Base-by-base conservation (phyloP, 78 protist species). In the Dictyostelium brefeldianum region DNA sequence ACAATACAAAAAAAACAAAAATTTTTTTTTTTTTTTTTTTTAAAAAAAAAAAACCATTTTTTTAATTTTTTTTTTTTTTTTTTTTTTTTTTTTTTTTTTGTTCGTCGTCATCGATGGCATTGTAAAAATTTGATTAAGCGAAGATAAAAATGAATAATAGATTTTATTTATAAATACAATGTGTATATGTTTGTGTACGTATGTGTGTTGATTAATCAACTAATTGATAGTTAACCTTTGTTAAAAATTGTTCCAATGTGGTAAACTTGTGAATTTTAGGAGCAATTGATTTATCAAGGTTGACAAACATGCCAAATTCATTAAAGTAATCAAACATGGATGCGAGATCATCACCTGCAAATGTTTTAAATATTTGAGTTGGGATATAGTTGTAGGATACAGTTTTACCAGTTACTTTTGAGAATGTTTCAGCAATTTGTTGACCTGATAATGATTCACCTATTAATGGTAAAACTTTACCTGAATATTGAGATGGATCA, bases 271-370 rank as follows among this genome's bases (percentile, higher is more conserved):
- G 31, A n/a, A 73, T 43, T n/a, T 73, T 43, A 12, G 79, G 7
- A 18, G 79, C 79, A 31, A 73, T 43, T 31, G 79, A 43, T 73
- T n/a, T 73, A 73, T 73, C 79, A 4, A 43, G 48, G 18, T 31
- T 31, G 43, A n/a, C n/a, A n/a, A 73, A 73, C 5, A 53, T 53
- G 6, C 79, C 79, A 73, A 43, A 73, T 29, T 73, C 53, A 6
- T 31, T 43, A 53, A 5, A 46, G 11, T 27, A 73, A 36, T n/a
- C 27, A 46, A 73, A 73, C 79, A 73, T 73, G 11, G 47, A 2
- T 5, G 79, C 53, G 10, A 73, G 15, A 8, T n/a, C 47, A 4
- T n/a, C 50, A 14, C 25, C 29, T 22, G 43, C 74, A 67, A 67
- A 67, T 4, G 36, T 67, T 17, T 18, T 22, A 25, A 20, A 73